Base-by-base conservation (phyloP, 192 early-diverging fungal species). In the Fimicolochytrium jonesii region DNA sequence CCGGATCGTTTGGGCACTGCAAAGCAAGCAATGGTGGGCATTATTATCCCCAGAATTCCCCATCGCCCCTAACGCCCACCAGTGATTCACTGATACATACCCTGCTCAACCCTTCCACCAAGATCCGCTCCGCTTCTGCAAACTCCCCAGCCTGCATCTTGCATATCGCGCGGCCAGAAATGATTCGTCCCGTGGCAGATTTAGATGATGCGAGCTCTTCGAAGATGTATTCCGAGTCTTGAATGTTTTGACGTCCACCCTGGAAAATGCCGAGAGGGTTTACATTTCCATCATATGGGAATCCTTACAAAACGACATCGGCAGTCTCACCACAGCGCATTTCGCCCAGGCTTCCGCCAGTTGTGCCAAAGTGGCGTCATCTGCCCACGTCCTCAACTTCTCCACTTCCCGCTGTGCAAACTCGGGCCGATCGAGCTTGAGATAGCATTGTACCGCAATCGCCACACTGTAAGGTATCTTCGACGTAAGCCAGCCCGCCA, bases 341-440 rank as follows among this genome's bases (percentile, higher is more conserved):
- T 82, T 85, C 31, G 86, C 83, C 92, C 92, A 95, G 6, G 92
- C 90, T 59, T 99, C 96, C 39, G 90, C 83, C 43, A 99, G 67
- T 69, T 96, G 92, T 5, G 93, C 91, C 28, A 94, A 66, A n/a
- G 90, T 84, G 0, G 93, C 92, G 72, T 99, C 96, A 68, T 97
- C 96, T 0, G 93, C 86, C 96, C 96, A 99, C 0, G 80, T 51
- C 56, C 94, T 94, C 41, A 88, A 61, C 17, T 73, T 61, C 4
- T 81, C 83, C 9, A 96, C 73, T 49, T 92, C 86, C 68, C 88
- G 86, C 41, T 80, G 85, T 1, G 96, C 96, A 58, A 97, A 66
- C 69, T 97, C 93, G 31, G 86, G 45, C 31, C 94, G 84, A 70
- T 93, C 80, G 54, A 97, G 78, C 47, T 77, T 77, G 22, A 95